phyloP scores from a whole-genome alignment of 2,329 filamentous ascomycete genomes.

The Diaporthe sp. region DNA sequence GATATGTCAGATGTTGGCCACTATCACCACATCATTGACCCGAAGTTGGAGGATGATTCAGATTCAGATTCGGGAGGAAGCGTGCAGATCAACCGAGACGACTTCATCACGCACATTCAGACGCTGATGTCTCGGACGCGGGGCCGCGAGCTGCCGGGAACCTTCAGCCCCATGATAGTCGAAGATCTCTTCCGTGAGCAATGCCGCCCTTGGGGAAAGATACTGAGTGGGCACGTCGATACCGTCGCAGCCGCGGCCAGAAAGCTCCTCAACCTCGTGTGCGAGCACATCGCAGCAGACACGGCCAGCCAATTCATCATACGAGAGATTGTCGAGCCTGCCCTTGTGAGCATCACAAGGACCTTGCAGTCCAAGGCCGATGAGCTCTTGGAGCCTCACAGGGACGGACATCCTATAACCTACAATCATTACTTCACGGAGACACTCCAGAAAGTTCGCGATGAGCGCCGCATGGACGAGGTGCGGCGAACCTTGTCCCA shows the following conservation, averaged over 20 bases:
- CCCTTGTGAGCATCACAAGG: conserved; percentile 39
- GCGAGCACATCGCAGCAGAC: conserved; percentile 5
- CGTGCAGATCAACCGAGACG: not conserved
- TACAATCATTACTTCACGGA: conserved; percentile 61
- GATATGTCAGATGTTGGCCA: not conserved
- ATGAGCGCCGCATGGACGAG: conserved; percentile 26
- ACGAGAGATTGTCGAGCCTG: conserved; percentile 34
- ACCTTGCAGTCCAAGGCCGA: conserved; percentile 48
- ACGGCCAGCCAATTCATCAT: not conserved
- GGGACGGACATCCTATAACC: conserved; percentile 57
- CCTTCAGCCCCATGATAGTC: conserved; percentile 25
- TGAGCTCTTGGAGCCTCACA: conserved; percentile 52
- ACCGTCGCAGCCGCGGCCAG: not conserved
- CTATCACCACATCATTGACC: not conserved
- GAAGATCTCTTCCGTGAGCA: conserved; percentile 28
- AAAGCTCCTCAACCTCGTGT: not conserved
- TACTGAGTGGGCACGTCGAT: conserved; percentile 6
- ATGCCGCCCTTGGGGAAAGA: conserved; percentile 9
- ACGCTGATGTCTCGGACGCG: conserved; percentile 13
- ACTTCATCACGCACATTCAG: conserved; percentile 23
- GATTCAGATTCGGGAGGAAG: not conserved
- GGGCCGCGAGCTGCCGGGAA: conserved; percentile 27
- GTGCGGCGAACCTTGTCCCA: not conserved
- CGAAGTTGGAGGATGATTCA: not conserved
- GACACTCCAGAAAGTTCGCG: conserved; percentile 45